These are phyloP conservation scores for Naganishia vishniacii DNA, from an alignment of 768 basidiomycete species.

Conservation along the genomic window DNA sequence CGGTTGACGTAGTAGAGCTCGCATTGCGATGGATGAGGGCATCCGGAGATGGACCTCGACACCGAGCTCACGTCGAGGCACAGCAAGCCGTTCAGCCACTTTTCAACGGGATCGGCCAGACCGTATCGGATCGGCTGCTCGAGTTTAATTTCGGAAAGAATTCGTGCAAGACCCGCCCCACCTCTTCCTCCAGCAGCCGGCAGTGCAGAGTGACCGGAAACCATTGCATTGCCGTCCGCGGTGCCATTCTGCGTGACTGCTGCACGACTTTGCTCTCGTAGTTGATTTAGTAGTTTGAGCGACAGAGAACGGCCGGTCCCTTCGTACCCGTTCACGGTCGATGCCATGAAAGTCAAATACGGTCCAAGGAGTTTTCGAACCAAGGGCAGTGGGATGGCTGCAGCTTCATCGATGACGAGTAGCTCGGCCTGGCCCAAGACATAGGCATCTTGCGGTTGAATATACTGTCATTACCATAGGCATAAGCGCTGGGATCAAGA, in stretches of 20 bases:
- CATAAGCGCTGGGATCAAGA: too few species aligned
- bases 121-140: conserved; percentile 91
- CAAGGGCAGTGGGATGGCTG: conserved; percentile 92
- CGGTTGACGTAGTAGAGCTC: conserved; percentile 92
- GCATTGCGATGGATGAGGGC: conserved; percentile 87
- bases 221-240: conserved; percentile 45
- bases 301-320: conserved; percentile 98
- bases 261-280: conserved; percentile 82
- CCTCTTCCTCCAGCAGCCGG: conserved; percentile 14
- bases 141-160: conserved; percentile 86
- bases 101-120: conserved; percentile 79
- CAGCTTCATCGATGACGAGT: conserved; percentile 96
- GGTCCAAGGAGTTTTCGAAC: conserved; percentile 87
- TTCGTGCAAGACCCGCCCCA: conserved; percentile 55
- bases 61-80: conserved; percentile 80
- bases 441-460: conserved; percentile 95
- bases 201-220: conserved; percentile 46
- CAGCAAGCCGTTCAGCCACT: conserved; percentile 83
- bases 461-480: conserved; percentile 62
- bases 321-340: conserved; percentile 99
- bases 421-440: conserved; percentile 96
- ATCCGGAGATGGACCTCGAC: conserved; percentile 57
- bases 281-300: conserved; percentile 92
- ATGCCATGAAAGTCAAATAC: conserved; percentile 96
- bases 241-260: conserved; percentile 64